These are phyloP conservation scores for Chalciporus sphaerocephalus DNA, from an alignment of 768 basidiomycete species.

Conservation along the genomic window DNA sequence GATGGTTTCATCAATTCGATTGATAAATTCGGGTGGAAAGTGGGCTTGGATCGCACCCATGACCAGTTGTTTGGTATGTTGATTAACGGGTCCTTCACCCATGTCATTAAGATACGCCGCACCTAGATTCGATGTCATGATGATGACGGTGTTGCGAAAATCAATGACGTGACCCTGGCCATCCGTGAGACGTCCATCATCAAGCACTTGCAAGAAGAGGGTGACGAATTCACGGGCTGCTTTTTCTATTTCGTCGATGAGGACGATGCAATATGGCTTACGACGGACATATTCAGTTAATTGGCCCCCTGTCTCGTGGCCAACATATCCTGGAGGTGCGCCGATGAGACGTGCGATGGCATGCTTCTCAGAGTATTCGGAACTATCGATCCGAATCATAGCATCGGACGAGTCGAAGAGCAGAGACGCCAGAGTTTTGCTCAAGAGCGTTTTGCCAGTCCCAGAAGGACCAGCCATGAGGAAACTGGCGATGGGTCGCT, in stretches of 20 bases:
- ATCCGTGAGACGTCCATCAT: conserved; percentile 89
- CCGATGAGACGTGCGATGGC: conserved; percentile 67
- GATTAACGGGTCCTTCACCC: conserved; percentile 63
- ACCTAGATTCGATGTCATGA: conserved; percentile 92
- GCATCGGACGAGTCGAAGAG: conserved; percentile 90
- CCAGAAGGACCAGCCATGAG: conserved; percentile 90
- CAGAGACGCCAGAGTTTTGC: conserved; percentile 85
- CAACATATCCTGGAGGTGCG: conserved; percentile 84
- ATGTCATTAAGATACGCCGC: conserved; percentile 72
- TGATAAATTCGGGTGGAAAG: conserved; percentile 92
- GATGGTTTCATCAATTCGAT: conserved; percentile 83
- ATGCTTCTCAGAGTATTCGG: conserved; percentile 87
- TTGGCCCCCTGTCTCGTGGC: conserved; percentile 86
- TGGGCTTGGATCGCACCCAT: conserved; percentile 76
- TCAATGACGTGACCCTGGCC: conserved; percentile 87
- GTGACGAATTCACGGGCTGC: conserved; percentile 74
- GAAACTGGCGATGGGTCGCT: conserved; percentile 88
- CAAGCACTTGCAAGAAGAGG: conserved; percentile 78
- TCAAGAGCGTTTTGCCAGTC: conserved; percentile 85
- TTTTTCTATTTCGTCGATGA: conserved; percentile 91
- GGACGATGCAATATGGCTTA: conserved; percentile 82
- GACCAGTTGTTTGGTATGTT: conserved; percentile 60
- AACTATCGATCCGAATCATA: conserved; percentile 89
- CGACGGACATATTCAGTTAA: conserved; percentile 91
- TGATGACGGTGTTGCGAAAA: conserved; percentile 89